These are phyloP conservation scores for Agaricales sp. DNA, from an alignment of 1,284 basidiomycete species.

Conservation along the genomic window DNA sequence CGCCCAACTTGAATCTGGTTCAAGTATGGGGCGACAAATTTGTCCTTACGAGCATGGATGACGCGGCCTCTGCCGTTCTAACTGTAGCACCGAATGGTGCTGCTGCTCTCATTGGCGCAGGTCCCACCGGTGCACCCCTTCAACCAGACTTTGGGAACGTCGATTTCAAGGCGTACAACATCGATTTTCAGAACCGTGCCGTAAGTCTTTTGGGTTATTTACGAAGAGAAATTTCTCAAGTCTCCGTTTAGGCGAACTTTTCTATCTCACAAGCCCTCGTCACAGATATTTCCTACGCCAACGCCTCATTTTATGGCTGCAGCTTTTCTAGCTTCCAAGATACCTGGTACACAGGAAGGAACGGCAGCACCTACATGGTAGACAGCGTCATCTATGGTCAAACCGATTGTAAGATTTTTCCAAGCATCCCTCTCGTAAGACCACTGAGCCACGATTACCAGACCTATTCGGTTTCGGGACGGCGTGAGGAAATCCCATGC, in stretches of 20 bases:
- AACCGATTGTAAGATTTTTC: slow-evolving; percentile 42
- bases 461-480: slow-evolving; percentile 49
- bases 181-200: slow-evolving; percentile 57
- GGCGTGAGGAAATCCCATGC: slow-evolving; percentile 23
- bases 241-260: slow-evolving; percentile 35
- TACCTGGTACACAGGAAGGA: slow-evolving; percentile 55
- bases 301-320: slow-evolving; percentile 61
- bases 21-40: slow-evolving; percentile 40
- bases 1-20: slow-evolving; percentile 38
- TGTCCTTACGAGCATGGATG: slow-evolving; percentile 32
- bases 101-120: slow-evolving; percentile 42
- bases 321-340: slow-evolving; percentile 56
- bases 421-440: neutral
- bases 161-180: slow-evolving; percentile 58
- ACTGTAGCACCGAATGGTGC: slow-evolving; percentile 39
- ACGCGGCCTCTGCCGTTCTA: slow-evolving; percentile 44
- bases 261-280: slow-evolving; percentile 50
- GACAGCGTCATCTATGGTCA: slow-evolving; percentile 54
- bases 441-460: too few species aligned
- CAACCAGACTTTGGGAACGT: slow-evolving; percentile 43
- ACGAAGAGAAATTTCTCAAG: neutral
- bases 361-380: slow-evolving; percentile 47
- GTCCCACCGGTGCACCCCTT: slow-evolving; percentile 42
- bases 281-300: slow-evolving; percentile 48
- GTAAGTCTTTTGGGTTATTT: slow-evolving; percentile 24